A percentile compares a stretch with the other conserved stretches of the same genome.
Conservation (phyloP, 1,139 yeast species). For the Blastobotrys serpentis region DNA sequence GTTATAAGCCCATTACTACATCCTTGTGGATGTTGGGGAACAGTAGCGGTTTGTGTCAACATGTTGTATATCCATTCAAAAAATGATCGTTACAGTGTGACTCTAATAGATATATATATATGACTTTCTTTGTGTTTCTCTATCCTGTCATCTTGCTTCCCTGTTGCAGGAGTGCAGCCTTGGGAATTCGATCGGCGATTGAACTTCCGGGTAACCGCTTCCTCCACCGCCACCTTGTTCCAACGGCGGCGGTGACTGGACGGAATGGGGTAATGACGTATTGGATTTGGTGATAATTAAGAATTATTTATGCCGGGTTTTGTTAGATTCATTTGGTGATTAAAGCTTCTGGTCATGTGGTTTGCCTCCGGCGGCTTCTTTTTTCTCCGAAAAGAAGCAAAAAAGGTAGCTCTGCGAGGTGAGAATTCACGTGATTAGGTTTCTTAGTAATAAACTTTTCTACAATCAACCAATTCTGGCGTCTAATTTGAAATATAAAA, state of each 20-base stretch:
- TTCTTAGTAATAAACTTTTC: too few species aligned
- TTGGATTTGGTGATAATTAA: not conserved
- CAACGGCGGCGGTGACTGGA: not conserved
- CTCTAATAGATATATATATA: not conserved
- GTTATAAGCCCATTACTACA: slow-evolving; percentile 25
- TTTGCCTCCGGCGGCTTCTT: too few species aligned
- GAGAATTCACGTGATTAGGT: too few species aligned
- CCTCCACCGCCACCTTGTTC: not conserved
- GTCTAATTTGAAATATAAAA: too few species aligned
- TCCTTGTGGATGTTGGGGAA: slow-evolving; percentile 7
- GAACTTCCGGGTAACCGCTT: not conserved
- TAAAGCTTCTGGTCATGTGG: too few species aligned
- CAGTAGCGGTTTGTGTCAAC: slow-evolving; percentile 8
- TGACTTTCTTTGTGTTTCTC: not conserved
- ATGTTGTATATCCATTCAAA: not conserved
- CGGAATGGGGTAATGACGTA: not conserved
- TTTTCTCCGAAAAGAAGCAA: too few species aligned
- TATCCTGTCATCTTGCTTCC: not conserved
- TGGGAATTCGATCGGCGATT: not conserved
- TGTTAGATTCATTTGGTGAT: too few species aligned
- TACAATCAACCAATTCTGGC: too few species aligned
- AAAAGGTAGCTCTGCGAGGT: too few species aligned
- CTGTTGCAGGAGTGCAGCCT: not conserved
- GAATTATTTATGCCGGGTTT: too few species aligned
- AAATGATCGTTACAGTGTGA: too few species aligned